These are phyloP conservation scores for Exophiala phaeomuriformis DNA, from an alignment of 2,329 filamentous ascomycete genomes.

Conservation along the genomic window DNA sequence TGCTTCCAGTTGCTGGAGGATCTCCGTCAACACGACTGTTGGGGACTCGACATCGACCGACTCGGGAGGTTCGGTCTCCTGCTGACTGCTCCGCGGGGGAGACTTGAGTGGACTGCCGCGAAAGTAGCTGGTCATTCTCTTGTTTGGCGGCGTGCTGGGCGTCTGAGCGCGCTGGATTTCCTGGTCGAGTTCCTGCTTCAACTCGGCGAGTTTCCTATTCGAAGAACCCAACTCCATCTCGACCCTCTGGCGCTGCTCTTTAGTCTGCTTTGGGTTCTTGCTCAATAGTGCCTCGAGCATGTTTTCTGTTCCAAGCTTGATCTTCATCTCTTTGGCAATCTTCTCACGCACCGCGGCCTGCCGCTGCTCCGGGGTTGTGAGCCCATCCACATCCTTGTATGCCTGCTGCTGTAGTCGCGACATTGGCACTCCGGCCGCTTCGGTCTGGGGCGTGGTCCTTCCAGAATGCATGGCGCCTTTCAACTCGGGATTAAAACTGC, in stretches of 20 bases:
- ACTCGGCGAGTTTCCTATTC: conserved; percentile 60
- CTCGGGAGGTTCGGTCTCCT: conserved; percentile 55
- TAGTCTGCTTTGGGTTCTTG: conserved; percentile 93
- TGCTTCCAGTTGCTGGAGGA: conserved; percentile 79
- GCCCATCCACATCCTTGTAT: conserved; percentile 55
- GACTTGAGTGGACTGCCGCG: conserved; percentile 49
- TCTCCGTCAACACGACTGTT: conserved; percentile 81
- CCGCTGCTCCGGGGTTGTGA: conserved; percentile 59
- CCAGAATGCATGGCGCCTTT: conserved; percentile 61
- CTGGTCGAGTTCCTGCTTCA: conserved; percentile 53
- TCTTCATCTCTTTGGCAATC: conserved; percentile 93
- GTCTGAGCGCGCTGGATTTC: conserved; percentile 54
- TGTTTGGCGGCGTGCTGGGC: conserved; percentile 41
- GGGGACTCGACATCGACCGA: conserved; percentile 66
- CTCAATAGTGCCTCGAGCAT: conserved; percentile 88
- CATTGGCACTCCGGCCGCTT: conserved; percentile 8
- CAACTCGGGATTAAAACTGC: conserved; percentile 84
- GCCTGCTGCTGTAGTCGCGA: conserved; percentile 11
- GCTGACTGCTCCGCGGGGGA: conserved; percentile 38
- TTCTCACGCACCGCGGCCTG: conserved; percentile 71
- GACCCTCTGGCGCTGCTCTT: conserved; percentile 69
- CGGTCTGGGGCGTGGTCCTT: conserved; percentile 45
- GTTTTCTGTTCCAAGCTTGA: conserved; percentile 96
- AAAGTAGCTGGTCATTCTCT: conserved; percentile 51
- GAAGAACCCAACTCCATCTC: conserved; percentile 87